Conservation (phyloP, 2,329 filamentous ascomycete genomes). For the Mycosphaerella arachidis region DNA sequence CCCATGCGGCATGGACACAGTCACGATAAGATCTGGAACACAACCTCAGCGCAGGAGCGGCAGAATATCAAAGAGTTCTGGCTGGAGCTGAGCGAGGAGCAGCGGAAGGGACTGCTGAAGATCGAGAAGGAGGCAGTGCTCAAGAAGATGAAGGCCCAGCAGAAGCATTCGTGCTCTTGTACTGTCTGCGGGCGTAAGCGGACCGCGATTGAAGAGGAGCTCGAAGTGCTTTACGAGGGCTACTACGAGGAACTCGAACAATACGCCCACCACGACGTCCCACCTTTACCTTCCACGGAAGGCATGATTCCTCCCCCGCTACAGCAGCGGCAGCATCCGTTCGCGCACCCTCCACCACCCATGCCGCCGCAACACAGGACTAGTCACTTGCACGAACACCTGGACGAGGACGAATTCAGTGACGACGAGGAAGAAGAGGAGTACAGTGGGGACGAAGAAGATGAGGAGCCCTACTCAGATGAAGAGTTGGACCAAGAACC, state of each 20-base stretch:
- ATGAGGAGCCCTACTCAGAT: constrained; percentile 63
- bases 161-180: constrained; percentile 98
- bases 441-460: constrained; percentile 62
- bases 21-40: constrained; percentile 93
- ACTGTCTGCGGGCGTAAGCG: constrained; percentile 95
- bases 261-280: constrained; percentile 82
- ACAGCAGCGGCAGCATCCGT: constrained; percentile 26
- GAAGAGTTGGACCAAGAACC: constrained; percentile 52
- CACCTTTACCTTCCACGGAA: constrained; percentile 46
- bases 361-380: constrained; percentile 57
- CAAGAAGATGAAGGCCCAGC: constrained; percentile 99
- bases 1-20: constrained; percentile 35
- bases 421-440: constrained; percentile 54
- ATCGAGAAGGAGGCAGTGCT: constrained; percentile 98
- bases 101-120: constrained; percentile 91
- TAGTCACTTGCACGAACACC: constrained; percentile 67
- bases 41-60: constrained; percentile 85
- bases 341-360: constrained; percentile 29
- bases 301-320: constrained; percentile 62
- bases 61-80: constrained; percentile 98
- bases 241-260: constrained; percentile 98
- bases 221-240: constrained; percentile 95
- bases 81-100: constrained; percentile 88
- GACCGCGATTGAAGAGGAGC: constrained; percentile 94
- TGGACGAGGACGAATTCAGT: constrained; percentile 55